These are phyloP conservation scores for Fusarium abutilonis DNA, from an alignment of 2,329 filamentous ascomycete genomes.

Conservation along the genomic window DNA sequence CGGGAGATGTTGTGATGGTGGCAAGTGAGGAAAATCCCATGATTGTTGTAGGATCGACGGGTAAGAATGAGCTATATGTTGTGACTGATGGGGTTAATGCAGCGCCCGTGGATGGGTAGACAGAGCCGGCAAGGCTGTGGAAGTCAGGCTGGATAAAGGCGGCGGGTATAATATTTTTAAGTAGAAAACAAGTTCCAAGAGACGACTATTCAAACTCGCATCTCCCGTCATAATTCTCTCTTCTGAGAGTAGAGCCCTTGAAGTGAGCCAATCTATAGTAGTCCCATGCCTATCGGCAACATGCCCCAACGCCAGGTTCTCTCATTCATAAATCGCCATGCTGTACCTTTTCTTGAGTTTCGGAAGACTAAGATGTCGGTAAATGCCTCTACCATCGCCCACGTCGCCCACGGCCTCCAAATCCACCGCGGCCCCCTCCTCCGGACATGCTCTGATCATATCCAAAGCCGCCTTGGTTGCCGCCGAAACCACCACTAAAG, in stretches of 20 bases:
- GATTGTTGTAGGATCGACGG: slow-evolving; percentile 29
- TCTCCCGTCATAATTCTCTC: slow-evolving; percentile 12
- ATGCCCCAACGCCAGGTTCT: slow-evolving; percentile 44
- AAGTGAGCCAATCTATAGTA: slow-evolving; percentile 36
- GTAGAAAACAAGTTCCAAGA: slow-evolving; percentile 5
- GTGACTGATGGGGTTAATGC: slow-evolving; percentile 27
- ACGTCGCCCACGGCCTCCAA: slow-evolving; percentile 43
- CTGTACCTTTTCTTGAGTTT: neutral
- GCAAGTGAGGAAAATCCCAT: slow-evolving; percentile 17
- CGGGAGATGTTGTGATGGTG: slow-evolving; percentile 8
- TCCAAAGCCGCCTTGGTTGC: slow-evolving; percentile 62
- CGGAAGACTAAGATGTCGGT: neutral
- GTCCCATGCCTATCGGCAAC: slow-evolving; percentile 5
- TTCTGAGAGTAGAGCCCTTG: slow-evolving; percentile 15
- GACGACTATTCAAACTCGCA: slow-evolving; percentile 12
- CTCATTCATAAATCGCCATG: slow-evolving; percentile 38
- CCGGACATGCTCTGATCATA: slow-evolving; percentile 61
- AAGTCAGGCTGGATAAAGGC: slow-evolving; percentile 16
- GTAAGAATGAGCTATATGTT: slow-evolving; percentile 28
- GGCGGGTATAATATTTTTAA: neutral
- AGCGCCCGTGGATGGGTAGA: slow-evolving; percentile 31
- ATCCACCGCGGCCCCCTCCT: slow-evolving; percentile 51
- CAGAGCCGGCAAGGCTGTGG: slow-evolving; percentile 34
- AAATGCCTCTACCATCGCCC: slow-evolving; percentile 37
- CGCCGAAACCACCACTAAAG: slow-evolving; percentile 64